phyloP scores from a whole-genome alignment of 2,329 filamentous ascomycete genomes.

The Microdochium bolleyi region DNA sequence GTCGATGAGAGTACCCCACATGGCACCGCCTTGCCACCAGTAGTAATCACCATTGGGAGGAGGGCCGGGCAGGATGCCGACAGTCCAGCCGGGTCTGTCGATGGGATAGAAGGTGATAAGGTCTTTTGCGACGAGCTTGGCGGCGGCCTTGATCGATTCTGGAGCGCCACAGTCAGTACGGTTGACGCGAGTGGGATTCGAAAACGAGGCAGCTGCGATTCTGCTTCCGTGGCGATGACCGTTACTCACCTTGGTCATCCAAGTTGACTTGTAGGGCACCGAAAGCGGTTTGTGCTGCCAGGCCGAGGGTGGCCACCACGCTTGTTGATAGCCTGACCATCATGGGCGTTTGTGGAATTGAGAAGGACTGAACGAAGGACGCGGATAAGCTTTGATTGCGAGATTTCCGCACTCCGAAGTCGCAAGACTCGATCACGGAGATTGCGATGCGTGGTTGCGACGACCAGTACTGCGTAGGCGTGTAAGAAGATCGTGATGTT shows the following conservation, averaged over 20 bases:
- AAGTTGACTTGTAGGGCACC: conserved; percentile 19
- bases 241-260: conserved; percentile 16
- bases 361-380: not conserved
- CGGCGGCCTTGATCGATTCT: conserved; percentile 38
- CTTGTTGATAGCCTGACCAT: conserved; percentile 14
- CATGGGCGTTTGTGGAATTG: conserved; percentile 3
- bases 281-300: conserved; percentile 11
- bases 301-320: conserved; percentile 16
- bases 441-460: not conserved
- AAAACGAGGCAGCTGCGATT: not conserved
- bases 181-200: not conserved
- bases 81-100: conserved; percentile 40
- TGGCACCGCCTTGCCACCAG: conserved; percentile 66
- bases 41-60: conserved; percentile 52
- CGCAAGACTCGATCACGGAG: no score
- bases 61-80: conserved; percentile 50
- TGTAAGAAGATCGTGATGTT: not conserved
- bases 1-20: conserved; percentile 62
- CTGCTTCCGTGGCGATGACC: not conserved
- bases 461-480: not conserved
- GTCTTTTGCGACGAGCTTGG: conserved; percentile 40
- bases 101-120: conserved; percentile 43
- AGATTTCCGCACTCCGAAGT: no score
- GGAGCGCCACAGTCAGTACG: not conserved
- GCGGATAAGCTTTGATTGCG: not conserved